phyloP scores from a whole-genome alignment of 2,329 filamentous ascomycete species.

The Gyromitra esculenta region DNA sequence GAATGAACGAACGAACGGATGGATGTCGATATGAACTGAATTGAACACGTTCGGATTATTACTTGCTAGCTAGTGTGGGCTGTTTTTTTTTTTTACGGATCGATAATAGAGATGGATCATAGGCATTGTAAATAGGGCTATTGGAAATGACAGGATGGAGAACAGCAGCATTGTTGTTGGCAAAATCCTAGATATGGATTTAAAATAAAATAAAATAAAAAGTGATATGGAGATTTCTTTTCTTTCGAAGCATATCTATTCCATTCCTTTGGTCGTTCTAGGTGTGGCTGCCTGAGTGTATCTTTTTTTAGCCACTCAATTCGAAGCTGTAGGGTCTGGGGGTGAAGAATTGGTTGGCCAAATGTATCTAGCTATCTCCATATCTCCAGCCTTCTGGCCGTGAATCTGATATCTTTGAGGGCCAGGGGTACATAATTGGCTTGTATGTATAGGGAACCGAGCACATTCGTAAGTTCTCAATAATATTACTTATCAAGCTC shows the following conservation, averaged over 20 bases:
- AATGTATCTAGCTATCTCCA: conserved; percentile 26
- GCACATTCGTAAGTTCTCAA: conserved; percentile 12
- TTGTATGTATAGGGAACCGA: conserved; percentile 28
- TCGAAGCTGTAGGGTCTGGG: not conserved
- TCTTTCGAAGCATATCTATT: conserved; percentile 32
- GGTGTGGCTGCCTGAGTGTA: conserved; percentile 2
- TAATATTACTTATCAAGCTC: conserved; percentile 8
- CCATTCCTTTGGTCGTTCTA: conserved; percentile 4
- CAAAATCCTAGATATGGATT: conserved; percentile 19
- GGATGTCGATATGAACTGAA: conserved; percentile 24
- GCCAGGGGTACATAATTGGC: conserved; percentile 23
- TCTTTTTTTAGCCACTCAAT: conserved; percentile 31
- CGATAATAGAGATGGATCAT: conserved; percentile 43
- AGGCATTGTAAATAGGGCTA: conserved; percentile 48
- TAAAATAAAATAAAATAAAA: not conserved
- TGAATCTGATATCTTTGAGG: conserved; percentile 34
- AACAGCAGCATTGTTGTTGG: conserved; percentile 32
- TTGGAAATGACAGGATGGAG: conserved; percentile 17
- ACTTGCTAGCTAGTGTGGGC: not conserved
- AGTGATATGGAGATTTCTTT: conserved; percentile 24
- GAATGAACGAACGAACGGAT: conserved; percentile 10
- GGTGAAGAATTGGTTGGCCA: conserved; percentile 5
- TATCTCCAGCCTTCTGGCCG: conserved; percentile 1
- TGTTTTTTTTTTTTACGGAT: conserved; percentile 4
- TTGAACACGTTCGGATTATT: conserved; percentile 22